Base-by-base conservation (phyloP, 345 rosid genomes). In the Tarenaya hassleriana region DNA sequence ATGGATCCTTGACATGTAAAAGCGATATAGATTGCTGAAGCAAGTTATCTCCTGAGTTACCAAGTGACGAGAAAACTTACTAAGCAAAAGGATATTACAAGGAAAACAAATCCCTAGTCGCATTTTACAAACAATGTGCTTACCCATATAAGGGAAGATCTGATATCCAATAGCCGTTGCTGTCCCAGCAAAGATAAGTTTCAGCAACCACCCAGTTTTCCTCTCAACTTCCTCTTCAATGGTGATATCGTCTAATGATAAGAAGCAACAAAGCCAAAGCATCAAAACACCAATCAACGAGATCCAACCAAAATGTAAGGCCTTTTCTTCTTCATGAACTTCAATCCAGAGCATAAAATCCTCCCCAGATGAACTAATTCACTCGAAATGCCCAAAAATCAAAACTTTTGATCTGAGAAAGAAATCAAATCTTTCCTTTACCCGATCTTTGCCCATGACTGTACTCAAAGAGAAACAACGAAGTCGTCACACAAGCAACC, bases 141-240 rank as follows among this genome's bases (percentile, higher is more conserved):
- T 74, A 87, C 96, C 96, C 84, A 91, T 62, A 61, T 79, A 87
- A 7, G 96, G 98, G 48, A 91, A 84, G 54, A 87, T 74, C 63
- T 84, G 89, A 63, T 80, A 84, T 56, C 74, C 98, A 19, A 84
- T 75, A 62, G 50, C 55, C 0, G 75, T 52, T 0, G 96, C 98
- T 1, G 92, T 78, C 54, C 96, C 98, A 5, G 81, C 89, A 61
- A 87, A 87, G 57, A 84, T 34, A 48, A 82, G 37, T 61, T 87
- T 91, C 59, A 91, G 63, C 34, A 83, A n/a, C 92, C 96, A 91
- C 34, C 96, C 92, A 41, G 82, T 67, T 50, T 82, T 91, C 70
- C 81, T 80, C 60, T 86, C 89, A 67, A 87, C 96, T 10, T 87
- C 96, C 67, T 91, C 77, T 67, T 87, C 96, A 54, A 87, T 34